These are phyloP conservation scores for Podaxis sp. DNA, from an alignment of 768 basidiomycete species.

Conservation along the genomic window DNA sequence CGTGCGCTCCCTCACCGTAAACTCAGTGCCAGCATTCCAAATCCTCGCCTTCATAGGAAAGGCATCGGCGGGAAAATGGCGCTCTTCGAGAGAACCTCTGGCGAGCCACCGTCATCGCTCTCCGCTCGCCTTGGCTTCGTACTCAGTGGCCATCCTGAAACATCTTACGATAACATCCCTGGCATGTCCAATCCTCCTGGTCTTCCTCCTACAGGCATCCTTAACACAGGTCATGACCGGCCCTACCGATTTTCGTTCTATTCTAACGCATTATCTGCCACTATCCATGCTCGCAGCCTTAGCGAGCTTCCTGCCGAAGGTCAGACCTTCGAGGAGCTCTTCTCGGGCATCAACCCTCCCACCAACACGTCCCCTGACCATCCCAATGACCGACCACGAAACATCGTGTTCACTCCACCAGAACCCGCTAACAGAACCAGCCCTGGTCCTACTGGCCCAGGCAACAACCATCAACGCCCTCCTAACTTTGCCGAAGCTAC, in stretches of 20 bases:
- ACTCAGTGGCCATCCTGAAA: constrained; percentile 23
- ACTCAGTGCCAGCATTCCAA: constrained; percentile 77
- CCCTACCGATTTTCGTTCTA: constrained; percentile 99
- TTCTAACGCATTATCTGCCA: constrained; percentile 87
- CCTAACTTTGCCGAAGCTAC: constrained; percentile 10
- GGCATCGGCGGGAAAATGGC: constrained; percentile 83
- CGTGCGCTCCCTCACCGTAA: constrained; percentile 73
- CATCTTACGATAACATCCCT: constrained; percentile 28
- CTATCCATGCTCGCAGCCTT: constrained; percentile 92
- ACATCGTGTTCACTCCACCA: constrained; percentile 22
- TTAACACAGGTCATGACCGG: constrained; percentile 68
- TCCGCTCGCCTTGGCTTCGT: constrained; percentile 35
- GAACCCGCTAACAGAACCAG: constrained; percentile 5
- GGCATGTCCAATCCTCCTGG: constrained; percentile 22
- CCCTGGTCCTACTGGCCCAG: background rate
- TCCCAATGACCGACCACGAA: constrained; percentile 22
- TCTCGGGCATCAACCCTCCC: constrained; percentile 49
- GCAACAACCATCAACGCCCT: background rate
- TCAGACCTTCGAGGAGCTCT: constrained; percentile 90
- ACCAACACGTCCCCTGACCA: constrained; percentile 12
- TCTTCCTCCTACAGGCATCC: constrained; percentile 31
- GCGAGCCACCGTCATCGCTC: constrained; percentile 50
- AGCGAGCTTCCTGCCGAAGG: constrained; percentile 93
- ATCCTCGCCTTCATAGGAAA: constrained; percentile 58
- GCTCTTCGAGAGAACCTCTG: constrained; percentile 70